phyloP scores from a whole-genome alignment of 306 rosid genomes.

The Senna tora region DNA sequence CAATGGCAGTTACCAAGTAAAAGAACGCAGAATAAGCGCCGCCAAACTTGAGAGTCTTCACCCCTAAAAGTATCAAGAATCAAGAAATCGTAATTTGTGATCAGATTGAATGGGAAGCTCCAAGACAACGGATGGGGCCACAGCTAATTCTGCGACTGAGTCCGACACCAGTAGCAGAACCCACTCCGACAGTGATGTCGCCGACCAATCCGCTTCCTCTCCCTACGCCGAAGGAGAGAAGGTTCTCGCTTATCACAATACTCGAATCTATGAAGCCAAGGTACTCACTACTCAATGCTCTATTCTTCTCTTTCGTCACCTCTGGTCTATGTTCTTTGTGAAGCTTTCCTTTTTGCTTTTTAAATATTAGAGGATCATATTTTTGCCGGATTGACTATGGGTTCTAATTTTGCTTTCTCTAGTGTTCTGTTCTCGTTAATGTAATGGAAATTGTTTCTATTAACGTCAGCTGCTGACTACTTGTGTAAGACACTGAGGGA shows the following conservation, averaged over 20 bases:
- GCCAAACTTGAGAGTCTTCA: not conserved
- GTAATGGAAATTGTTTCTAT: not conserved
- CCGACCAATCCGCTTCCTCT: conserved; percentile 39
- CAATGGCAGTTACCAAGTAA: not conserved
- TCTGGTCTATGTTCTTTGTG: too few species aligned
- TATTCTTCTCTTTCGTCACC: not conserved
- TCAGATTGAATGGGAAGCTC: conserved; percentile 59
- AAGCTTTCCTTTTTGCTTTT: too few species aligned
- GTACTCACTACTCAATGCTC: conserved; percentile 42
- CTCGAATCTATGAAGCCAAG: conserved; percentile 70
- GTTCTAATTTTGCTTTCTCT: conserved; percentile 5
- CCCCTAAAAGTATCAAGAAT: not conserved
- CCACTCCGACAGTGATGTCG: conserved; percentile 43
- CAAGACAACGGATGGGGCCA: conserved; percentile 34
- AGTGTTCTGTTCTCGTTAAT: not conserved
- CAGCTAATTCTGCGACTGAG: conserved; percentile 47
- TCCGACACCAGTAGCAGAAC: conserved; percentile 34
- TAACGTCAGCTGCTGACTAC: not conserved
- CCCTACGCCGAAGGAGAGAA: conserved; percentile 60
- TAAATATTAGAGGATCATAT: not conserved
- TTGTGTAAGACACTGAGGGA: not conserved
- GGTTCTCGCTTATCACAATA: conserved; percentile 60
- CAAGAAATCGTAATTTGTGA: not conserved
- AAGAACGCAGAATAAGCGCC: not conserved
- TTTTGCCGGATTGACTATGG: not conserved